Evolutionary conservation across 768 basidiomycete genomes (phyloP).

Genomic region (Leccinum uliginosum): DNA sequence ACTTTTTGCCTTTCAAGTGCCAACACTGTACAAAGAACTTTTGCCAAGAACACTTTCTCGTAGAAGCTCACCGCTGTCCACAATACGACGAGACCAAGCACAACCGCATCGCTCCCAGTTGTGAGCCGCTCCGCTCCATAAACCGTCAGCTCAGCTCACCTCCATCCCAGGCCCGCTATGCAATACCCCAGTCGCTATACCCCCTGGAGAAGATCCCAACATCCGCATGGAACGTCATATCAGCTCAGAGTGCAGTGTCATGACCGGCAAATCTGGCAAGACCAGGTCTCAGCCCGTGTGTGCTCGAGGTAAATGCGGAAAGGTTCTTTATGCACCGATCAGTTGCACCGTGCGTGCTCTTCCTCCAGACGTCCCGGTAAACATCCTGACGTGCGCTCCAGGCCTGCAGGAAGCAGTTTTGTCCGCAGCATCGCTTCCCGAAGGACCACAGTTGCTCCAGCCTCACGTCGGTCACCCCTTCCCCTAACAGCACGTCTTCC

Average conservation of each 20-base stretch:
- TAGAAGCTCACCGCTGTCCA: constrained; percentile 59
- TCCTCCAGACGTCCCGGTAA: background rate
- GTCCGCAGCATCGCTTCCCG: constrained; percentile 76
- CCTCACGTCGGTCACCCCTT: constrained; percentile 5
- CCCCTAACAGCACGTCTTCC: constrained; percentile 6
- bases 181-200: constrained; percentile 67
- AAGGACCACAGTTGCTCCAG: constrained; percentile 58
- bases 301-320: constrained; percentile 59
- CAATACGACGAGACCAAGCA: constrained; percentile 68
- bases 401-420: constrained; percentile 72
- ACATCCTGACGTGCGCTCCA: constrained; percentile 25
- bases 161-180: constrained; percentile 63
- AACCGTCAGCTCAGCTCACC: constrained; percentile 1
- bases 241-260: constrained; percentile 57
- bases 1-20: constrained; percentile 86
- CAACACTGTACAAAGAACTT: constrained; percentile 68
- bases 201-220: constrained; percentile 78
- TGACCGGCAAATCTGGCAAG: constrained; percentile 56
- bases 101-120: constrained; percentile 74
- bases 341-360: constrained; percentile 58
- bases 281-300: constrained; percentile 52
- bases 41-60: constrained; percentile 79
- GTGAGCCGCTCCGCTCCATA: constrained; percentile 37
- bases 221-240: constrained; percentile 77
- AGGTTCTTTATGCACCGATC: constrained; percentile 72